phyloP scores from a whole-genome alignment of 129 eudicot species.

The Escallonia rubra region DNA sequence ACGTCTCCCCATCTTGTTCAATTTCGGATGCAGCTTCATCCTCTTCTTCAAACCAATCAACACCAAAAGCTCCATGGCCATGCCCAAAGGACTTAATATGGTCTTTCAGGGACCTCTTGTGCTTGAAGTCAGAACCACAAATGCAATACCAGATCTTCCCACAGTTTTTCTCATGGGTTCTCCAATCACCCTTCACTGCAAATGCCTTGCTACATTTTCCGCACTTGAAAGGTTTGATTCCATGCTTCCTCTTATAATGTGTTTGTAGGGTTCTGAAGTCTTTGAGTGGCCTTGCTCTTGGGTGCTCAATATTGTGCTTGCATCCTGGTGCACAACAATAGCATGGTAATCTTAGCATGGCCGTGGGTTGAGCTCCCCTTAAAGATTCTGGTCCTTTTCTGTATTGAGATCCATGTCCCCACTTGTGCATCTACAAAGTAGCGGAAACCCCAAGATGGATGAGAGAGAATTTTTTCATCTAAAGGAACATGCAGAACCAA shows the following conservation, averaged over 20 bases:
- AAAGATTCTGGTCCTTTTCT: background rate
- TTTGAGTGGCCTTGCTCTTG: constrained; percentile 2
- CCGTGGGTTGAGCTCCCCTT: constrained; percentile 3
- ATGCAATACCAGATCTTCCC: constrained; percentile 3
- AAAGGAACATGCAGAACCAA: no score
- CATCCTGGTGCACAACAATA: constrained; percentile 6
- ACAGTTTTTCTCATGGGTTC: constrained; percentile 87
- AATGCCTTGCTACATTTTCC: constrained; percentile 1
- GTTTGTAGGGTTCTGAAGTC: constrained; percentile 7
- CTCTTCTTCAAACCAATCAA: no score
- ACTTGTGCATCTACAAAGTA: constrained; percentile 76
- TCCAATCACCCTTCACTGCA: constrained; percentile 69
- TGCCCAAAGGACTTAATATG: constrained; percentile 1
- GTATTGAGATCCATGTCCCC: constrained; percentile 10
- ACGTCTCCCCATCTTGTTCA: no score
- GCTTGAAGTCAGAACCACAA: constrained; percentile 7
- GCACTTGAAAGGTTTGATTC: background rate
- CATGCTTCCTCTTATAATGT: constrained; percentile 7
- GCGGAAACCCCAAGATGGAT: no score
- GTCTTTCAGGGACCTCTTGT: constrained; percentile 3
- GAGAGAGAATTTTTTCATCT: no score
- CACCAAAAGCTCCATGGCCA: background rate
- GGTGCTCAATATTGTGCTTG: constrained; percentile 1
- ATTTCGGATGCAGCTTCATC: no score
- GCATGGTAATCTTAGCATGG: constrained; percentile 1